Evolutionary conservation across 2,329 filamentous ascomycete species (phyloP), one percentile per base, ranked within the genome.

Genomic region (Xylariaceae sp.): DNA sequence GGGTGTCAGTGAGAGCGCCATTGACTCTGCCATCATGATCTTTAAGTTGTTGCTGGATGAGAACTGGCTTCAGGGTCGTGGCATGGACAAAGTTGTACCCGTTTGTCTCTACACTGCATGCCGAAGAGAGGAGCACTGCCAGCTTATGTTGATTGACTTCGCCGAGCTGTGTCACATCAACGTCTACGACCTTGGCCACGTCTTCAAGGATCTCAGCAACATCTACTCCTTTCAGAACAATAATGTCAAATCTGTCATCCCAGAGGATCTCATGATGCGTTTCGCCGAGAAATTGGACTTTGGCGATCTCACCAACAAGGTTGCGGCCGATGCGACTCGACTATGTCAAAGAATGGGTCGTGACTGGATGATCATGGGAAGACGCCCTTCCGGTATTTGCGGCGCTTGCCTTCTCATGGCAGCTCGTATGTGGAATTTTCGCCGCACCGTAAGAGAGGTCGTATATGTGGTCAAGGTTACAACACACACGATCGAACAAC

Each of bases 391-490:
- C 6, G 93, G 93, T 51, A 84, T 97, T 41, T 96, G 90, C 62
- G 93, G 93, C 47, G 93, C 93, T 11, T 95, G 90, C 52, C 77
- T 98, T 36, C 87, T 98, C 47, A 84, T 98, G 62, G 93, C 93
- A 6, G 91, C 93, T 8, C 86, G 93, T 39, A 97, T 97, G 85
- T 95, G 96, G 75, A 97, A 97, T 64, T 98, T 94, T 61, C 85
- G 91, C 34, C 83, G 93, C 15, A 95, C 89, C 0, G 82, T 95
- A 11, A 81, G 89, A 22, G 93, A 98, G 65, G 87, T 98, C 8
- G 91, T 97, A n/a, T 97, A 95, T 61, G 87, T 96, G 29, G 91
- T 96, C 61, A 97, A 96, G 61, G 90, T 97, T 38, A 94, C 90
- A 32, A 94, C 94, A 51, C 79, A 89, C 47, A 98, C 93, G 7